phyloP scores from a whole-genome alignment of 345 rosid genomes.

The Linum trigynum region DNA sequence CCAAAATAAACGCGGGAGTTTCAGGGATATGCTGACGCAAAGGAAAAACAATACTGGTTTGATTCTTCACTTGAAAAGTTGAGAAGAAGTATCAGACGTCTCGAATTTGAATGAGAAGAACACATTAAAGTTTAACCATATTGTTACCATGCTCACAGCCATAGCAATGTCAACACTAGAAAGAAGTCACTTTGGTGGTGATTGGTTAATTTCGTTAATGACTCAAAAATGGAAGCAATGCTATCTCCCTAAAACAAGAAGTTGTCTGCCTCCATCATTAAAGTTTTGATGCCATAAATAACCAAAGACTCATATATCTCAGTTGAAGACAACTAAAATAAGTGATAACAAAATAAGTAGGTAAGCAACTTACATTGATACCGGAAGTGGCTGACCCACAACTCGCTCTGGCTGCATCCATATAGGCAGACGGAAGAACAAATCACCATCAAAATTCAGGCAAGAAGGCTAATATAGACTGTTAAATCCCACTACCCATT shows the following conservation, averaged over 20 bases:
- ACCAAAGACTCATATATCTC: no score
- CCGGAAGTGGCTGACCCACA: conserved; percentile 59
- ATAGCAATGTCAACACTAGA: not conserved
- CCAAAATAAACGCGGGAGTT: no score
- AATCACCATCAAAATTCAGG: conserved; percentile 5
- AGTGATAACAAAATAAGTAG: not conserved
- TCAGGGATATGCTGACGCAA: not conserved
- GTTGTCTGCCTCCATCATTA: no score
- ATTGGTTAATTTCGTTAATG: not conserved
- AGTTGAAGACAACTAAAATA: no score
- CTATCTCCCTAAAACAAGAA: not conserved
- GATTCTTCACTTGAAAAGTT: not conserved
- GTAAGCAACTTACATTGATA: conserved; percentile 62
- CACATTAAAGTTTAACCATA: not conserved
- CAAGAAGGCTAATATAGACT: not conserved
- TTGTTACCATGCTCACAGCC: not conserved
- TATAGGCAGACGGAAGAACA: conserved; percentile 13
- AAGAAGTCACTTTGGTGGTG: not conserved
- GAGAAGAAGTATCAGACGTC: not conserved
- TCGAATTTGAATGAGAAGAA: no score
- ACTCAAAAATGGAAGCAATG: not conserved
- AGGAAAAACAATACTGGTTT: no score
- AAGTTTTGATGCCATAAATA: no score
- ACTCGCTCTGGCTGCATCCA: conserved; percentile 62
- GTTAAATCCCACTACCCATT: not conserved